phyloP scores from a whole-genome alignment of 306 rosid genomes.

The Malus sylvestris region DNA sequence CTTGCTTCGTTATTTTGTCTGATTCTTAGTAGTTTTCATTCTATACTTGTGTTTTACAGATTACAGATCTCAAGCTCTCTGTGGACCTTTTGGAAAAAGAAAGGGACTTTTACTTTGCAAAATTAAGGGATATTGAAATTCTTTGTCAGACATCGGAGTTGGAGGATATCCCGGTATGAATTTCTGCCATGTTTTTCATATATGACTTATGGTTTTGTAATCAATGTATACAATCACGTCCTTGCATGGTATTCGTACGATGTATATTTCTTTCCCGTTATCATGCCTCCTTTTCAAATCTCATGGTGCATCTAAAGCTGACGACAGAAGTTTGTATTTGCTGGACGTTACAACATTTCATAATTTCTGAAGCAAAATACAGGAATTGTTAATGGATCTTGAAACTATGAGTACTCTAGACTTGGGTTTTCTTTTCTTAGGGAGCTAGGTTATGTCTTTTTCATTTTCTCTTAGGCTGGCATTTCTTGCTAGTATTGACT shows the following conservation, averaged over 20 bases:
- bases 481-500: no score
- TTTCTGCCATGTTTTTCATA: constrained; percentile 7
- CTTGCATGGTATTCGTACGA: background rate
- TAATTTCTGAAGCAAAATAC: background rate
- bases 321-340: background rate
- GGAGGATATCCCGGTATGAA: constrained; percentile 77
- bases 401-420: background rate
- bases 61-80: constrained; percentile 75
- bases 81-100: constrained; percentile 92
- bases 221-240: background rate
- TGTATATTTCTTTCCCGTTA: background rate
- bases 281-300: background rate
- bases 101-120: constrained; percentile 91
- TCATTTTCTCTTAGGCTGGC: background rate
- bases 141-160: constrained; percentile 73
- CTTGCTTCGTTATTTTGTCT: background rate
- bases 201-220: background rate
- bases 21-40: background rate
- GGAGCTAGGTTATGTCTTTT: background rate
- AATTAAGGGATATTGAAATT: constrained; percentile 88
- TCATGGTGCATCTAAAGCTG: background rate
- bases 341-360: no score
- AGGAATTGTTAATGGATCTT: background rate
- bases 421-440: background rate
- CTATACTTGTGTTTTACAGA: constrained; percentile 37